Conservation (phyloP, 805 yeast species). For the Candida dajiaensis region DNA sequence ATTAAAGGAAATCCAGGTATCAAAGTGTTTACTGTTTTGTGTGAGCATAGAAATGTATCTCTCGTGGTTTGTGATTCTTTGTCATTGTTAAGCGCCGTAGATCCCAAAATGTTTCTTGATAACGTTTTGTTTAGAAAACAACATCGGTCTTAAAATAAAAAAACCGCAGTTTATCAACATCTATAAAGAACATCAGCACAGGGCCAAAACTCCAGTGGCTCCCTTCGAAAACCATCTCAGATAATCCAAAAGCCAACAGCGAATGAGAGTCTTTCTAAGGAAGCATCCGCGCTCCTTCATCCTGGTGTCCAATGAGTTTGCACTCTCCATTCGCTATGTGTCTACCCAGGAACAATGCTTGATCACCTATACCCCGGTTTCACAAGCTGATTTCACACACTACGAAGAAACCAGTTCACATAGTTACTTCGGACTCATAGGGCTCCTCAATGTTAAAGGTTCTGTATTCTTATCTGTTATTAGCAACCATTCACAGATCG, state of each 20-base stretch:
- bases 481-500: constrained; percentile 48
- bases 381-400: constrained; percentile 30
- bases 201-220: too few species aligned
- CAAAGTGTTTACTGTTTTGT: neutral
- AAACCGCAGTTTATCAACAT: too few species aligned
- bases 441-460: constrained; percentile 50
- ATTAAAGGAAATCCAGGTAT: neutral
- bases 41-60: neutral
- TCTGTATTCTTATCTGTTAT: constrained; percentile 53
- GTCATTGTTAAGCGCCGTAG: too few species aligned
- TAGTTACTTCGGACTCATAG: constrained; percentile 51
- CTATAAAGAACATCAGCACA: too few species aligned
- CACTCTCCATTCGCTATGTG: constrained; percentile 50
- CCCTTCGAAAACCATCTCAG: too few species aligned
- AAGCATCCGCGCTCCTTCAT: constrained; percentile 66
- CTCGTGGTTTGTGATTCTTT: neutral
- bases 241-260: too few species aligned
- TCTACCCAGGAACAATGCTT: constrained; percentile 22
- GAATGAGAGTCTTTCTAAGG: constrained; percentile 35
- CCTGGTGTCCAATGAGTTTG: constrained; percentile 51
- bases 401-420: constrained; percentile 35
- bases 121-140: too few species aligned
- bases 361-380: constrained; percentile 49
- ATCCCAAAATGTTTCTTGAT: too few species aligned
- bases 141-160: too few species aligned